Evolutionary conservation across 2,329 filamentous ascomycete genomes (phyloP).

Genomic region (Orbilia blumenaviensis): DNA sequence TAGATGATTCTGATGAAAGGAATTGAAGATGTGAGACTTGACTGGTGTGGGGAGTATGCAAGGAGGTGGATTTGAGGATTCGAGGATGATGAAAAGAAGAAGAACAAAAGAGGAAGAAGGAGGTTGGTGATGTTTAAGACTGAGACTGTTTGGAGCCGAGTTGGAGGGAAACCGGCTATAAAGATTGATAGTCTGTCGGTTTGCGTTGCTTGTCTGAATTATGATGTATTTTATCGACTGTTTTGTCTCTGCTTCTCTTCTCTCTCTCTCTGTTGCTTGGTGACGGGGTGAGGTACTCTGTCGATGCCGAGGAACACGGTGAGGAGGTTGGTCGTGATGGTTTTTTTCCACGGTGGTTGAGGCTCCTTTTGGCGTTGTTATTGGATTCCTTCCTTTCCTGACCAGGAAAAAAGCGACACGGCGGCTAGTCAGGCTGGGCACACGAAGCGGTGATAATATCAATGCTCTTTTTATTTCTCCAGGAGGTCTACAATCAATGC

Average conservation of each 20-base stretch:
- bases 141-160: not conserved
- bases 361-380: slow-evolving; percentile 43
- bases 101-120: not conserved
- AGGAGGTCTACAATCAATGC: slow-evolving; percentile 8
- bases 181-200: no score
- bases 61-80: not conserved
- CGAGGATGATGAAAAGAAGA: not conserved
- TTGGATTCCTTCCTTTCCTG: slow-evolving; percentile 21
- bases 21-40: not conserved
- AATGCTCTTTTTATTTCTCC: not conserved
- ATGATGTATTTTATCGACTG: not conserved
- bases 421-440: not conserved
- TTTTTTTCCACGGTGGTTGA: slow-evolving; percentile 32
- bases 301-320: slow-evolving; percentile 32
- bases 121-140: not conserved
- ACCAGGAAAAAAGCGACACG: slow-evolving; percentile 3
- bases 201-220: no score
- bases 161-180: not conserved
- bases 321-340: slow-evolving; percentile 44
- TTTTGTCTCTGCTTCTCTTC: not conserved
- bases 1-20: no score
- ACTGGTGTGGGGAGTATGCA: not conserved
- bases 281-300: not conserved
- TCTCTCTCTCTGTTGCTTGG: not conserved
- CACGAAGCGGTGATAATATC: not conserved